phyloP scores from a whole-genome alignment of 202 grass and related monocot species.

The Bolboschoenoplectus hybrid region DNA sequence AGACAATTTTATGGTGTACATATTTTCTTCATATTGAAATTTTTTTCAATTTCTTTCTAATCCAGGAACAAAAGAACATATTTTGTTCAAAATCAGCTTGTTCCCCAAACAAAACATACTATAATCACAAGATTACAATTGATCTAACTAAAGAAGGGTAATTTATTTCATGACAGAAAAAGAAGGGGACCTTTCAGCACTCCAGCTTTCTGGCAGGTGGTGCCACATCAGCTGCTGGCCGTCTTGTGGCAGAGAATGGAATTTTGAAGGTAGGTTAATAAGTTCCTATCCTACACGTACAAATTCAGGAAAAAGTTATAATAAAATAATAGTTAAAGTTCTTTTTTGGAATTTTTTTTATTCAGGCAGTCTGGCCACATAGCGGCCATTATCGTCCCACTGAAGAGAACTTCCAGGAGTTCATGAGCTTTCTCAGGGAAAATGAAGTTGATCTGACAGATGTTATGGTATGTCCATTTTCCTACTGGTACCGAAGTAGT shows the following conservation, averaged over 20 bases:
- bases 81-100: not conserved
- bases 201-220: constrained; percentile 95
- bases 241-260: constrained; percentile 71
- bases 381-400: constrained; percentile 93
- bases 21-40: not conserved
- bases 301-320: not conserved
- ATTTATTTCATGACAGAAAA: constrained; percentile 64
- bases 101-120: not conserved
- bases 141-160: not conserved
- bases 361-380: constrained; percentile 91
- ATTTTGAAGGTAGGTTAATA: constrained; percentile 54
- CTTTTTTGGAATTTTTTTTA: constrained; percentile 22
- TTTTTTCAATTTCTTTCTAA: not conserved
- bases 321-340: constrained; percentile 16
- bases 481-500: not conserved
- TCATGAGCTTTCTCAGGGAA: constrained; percentile 80
- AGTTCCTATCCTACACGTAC: not conserved
- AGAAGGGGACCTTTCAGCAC: constrained; percentile 91
- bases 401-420: constrained; percentile 84
- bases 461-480: constrained; percentile 60
- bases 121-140: not conserved
- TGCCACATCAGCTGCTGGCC: constrained; percentile 86
- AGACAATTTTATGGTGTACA: not conserved
- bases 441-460: constrained; percentile 69
- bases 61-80: not conserved